Conservation (phyloP, 2,329 filamentous ascomycete species). For the Exophiala dermatitidis region DNA sequence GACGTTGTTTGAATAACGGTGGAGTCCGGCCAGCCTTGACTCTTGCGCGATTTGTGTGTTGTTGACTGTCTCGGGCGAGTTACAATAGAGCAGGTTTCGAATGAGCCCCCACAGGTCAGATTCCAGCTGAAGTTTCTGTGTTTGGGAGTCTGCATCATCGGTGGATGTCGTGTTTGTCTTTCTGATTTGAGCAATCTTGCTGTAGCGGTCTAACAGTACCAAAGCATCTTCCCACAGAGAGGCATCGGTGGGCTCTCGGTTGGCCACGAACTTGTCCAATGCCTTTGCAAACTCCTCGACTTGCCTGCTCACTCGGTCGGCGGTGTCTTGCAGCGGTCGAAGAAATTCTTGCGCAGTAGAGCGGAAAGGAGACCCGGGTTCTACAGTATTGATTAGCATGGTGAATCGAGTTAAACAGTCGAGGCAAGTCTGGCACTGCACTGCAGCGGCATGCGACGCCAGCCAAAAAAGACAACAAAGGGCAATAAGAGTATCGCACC, state of each 20-base stretch:
- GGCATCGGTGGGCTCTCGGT: slow-evolving; percentile 34
- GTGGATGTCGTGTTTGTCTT: slow-evolving; percentile 22
- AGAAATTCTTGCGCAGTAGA: slow-evolving; percentile 43
- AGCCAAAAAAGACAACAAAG: neutral
- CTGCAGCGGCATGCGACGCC: neutral
- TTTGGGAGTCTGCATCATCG: slow-evolving; percentile 33
- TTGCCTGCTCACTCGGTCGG: slow-evolving; percentile 66
- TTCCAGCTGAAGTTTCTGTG: slow-evolving; percentile 69
- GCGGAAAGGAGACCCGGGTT: slow-evolving; percentile 15
- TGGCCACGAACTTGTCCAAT: slow-evolving; percentile 62
- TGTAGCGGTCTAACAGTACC: slow-evolving; percentile 59
- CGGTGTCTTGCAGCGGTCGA: slow-evolving; percentile 56
- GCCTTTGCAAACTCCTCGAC: slow-evolving; percentile 80
- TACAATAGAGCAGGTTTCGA: slow-evolving; percentile 65
- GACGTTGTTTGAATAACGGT: slow-evolving; percentile 52
- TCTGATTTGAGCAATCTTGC: slow-evolving; percentile 47
- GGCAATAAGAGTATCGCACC: slow-evolving; percentile 12
- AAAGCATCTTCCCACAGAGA: slow-evolving; percentile 55
- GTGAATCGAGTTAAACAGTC: slow-evolving; percentile 10
- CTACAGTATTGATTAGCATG: slow-evolving; percentile 29
- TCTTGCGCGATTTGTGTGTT: slow-evolving; percentile 37
- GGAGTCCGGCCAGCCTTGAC: slow-evolving; percentile 38
- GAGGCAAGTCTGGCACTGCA: neutral
- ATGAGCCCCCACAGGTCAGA: slow-evolving; percentile 65
- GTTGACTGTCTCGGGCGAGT: slow-evolving; percentile 48